Base-by-base conservation (phyloP, 306 rosid species). In the Mucuna pruriens region DNA sequence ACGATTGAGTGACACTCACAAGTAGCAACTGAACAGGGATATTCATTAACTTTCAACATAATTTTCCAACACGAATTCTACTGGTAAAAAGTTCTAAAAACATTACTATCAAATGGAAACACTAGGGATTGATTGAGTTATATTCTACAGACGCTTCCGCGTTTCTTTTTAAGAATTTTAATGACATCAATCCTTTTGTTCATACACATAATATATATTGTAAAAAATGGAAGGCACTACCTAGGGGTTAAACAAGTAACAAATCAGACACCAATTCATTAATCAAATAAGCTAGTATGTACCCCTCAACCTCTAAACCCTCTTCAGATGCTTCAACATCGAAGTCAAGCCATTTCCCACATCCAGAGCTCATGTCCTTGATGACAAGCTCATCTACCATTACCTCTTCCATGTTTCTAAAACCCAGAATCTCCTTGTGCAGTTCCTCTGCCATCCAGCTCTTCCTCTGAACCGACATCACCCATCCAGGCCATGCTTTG, bases 291-390 rank as follows among this genome's bases (percentile, higher is more conserved):
- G 65, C 74, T 55, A 88, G 75, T 6, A 95, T 82, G 73, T 75
- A 86, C 61, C 61, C 75, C 85, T 90, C 97, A 82, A 93, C 79
- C 80, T 88, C 91, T 65, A 81, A 33, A 51, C 89, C 92, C 67
- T 91, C 92, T 78, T 90, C 96, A 65, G 72, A 91, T 74, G 88
- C 89, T 84, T 93, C 97, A 25, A 64, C 26, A 38, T 86, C 85
- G 45, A 91, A 90, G 87, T 90, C 86, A 8, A 90, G 82, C 99
- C 99, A 95, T 88, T 82, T 91, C 25, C 97, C 99, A 12, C 13
- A 34, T 55, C 82, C 84, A 33, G 84, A 88, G 89, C 96, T 93
- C 97, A 95, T 95, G 76, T 93, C 95, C 85, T 80, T 93, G 74
- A 44, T 71, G 16, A 95, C 91, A 71, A 93, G 91, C 80, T 90